Base-by-base conservation (phyloP, 2,329 filamentous ascomycete genomes). In the Fusarium temperatum region DNA sequence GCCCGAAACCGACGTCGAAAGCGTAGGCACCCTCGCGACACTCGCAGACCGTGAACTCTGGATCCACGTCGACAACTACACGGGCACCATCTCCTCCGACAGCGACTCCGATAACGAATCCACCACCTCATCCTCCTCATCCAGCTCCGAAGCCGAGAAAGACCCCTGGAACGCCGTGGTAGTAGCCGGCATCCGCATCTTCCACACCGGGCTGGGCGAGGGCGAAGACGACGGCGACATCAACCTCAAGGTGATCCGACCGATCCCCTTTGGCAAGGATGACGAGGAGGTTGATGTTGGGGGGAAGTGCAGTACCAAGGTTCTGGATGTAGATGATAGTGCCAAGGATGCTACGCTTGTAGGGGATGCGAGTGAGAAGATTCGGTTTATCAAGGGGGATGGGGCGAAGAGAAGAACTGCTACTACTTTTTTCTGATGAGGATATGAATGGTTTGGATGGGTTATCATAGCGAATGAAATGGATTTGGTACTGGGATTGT, bases 91-190 rank as follows among this genome's bases (percentile, higher is more conserved):
- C 48, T 50, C 55, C 48, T 63, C 66, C 7, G 58, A 50, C 22
- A 70, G 66, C 22, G 61, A 61, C 9, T 44, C 69, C 6, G 63
- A 67, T 20, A 56, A 60, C 18, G 45, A 54, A 26, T 64, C 65
- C 15, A 45, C 44, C 17, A 51, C 41, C 18, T 36, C 30, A 18
- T 41, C 41, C 47, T 57, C 86, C n/a, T 85, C 87, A 12, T 84
- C 84, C 15, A 88, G 89, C 71, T 88, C 90, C 56, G 85, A 88
- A 70, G 87, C 87, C 55, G 86, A 89, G 70, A 83, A 84, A 30
- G 86, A 89, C 45, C 87, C 89, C 1, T 92, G 90, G 90, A 91
- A 92, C 76, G 90, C 90, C 8, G 86, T 91, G n/a, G 87, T 84
- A 7, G 87, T 91, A 15, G 85, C 91, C 5, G 89, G 90, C 0